Conservation (phyloP, 306 rosid genomes). For the Lotus japonicus region DNA sequence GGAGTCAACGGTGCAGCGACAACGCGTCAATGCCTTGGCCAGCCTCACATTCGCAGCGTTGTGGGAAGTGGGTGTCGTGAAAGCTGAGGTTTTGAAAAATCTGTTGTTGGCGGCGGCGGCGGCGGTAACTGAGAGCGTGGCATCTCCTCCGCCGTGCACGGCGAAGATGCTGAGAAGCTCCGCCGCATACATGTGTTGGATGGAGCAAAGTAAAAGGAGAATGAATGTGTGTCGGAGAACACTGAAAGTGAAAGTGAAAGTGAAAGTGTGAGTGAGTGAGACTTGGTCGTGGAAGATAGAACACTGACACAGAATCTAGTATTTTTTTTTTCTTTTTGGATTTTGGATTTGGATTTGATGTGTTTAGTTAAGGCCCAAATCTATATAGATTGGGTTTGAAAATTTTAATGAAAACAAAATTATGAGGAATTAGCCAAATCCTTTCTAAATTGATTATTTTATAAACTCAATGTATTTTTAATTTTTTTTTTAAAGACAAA, state of each 20-base stretch:
- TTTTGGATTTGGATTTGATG: too few species aligned
- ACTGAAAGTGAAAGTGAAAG: background rate
- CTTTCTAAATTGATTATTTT: too few species aligned
- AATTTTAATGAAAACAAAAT: too few species aligned
- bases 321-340: background rate
- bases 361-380: too few species aligned
- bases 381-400: too few species aligned
- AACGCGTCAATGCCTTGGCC: background rate
- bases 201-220: background rate
- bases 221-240: background rate
- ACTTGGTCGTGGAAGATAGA: background rate
- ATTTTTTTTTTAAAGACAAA: too few species aligned
- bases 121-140: slow-evolving; percentile 14
- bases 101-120: background rate
- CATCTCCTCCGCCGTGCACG: slow-evolving; percentile 20
- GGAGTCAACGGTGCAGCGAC: slow-evolving; percentile 34
- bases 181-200: slow-evolving; percentile 25
- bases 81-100: slow-evolving; percentile 18
- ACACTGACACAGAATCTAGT: background rate
- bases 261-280: background rate
- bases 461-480: too few species aligned
- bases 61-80: background rate
- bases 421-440: too few species aligned
- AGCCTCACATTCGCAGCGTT: background rate
- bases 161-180: slow-evolving; percentile 27